Base-by-base conservation (phyloP, 495 filamentous ascomycete genomes). In the Penicillium lividum region DNA sequence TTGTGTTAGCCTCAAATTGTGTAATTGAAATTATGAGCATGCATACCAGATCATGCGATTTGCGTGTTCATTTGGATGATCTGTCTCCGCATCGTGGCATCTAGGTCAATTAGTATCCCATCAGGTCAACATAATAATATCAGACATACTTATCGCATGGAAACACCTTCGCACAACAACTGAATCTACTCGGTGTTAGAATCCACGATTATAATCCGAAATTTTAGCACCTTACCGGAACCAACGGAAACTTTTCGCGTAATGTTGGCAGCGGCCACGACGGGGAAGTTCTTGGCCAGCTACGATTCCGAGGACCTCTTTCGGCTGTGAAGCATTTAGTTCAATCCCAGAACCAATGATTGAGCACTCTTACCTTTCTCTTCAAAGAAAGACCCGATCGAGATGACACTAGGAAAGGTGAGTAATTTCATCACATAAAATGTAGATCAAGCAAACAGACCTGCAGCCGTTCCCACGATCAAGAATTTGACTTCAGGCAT, bases 401-500 rank as follows among this genome's bases (percentile, higher is more conserved):
- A 44, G 68, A 61, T 25, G 73, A 65, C 36, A 75, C 56, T 47
- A 74, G 18, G 0, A 76, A 62, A 1, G 1, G 66, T 73, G 1
- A 68, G 31, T 25, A 43, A 57, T 5, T 18, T 42, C 25, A 28
- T 7, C 15, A 44, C 33, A 16, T 56, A 48, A 28, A 53, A 51
- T 8, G 5, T 30, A 10, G 15, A 1, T 0, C 5, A 9, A 15
- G 33, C 6, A 27, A 43, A 72, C 72, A 67, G 59, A 78, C 72
- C 71, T 42, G 77, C 70, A 38, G 84, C 79, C 30, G 80, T 77
- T 33, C 85, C 83, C 58, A 93, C 85, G 53, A 83, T 76, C 11
- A 96, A 77, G 73, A 97, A 92, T 63, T 89, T 91, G 51, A 95
- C 81, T 45, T 92, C 86, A 28, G 89, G 89, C 42, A 96, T 80